A percentile compares a stretch with the other conserved stretches of the same genome.
phyloP scores from a whole-genome alignment of 2,329 filamentous ascomycete species.

The Penicillium nordicum region DNA sequence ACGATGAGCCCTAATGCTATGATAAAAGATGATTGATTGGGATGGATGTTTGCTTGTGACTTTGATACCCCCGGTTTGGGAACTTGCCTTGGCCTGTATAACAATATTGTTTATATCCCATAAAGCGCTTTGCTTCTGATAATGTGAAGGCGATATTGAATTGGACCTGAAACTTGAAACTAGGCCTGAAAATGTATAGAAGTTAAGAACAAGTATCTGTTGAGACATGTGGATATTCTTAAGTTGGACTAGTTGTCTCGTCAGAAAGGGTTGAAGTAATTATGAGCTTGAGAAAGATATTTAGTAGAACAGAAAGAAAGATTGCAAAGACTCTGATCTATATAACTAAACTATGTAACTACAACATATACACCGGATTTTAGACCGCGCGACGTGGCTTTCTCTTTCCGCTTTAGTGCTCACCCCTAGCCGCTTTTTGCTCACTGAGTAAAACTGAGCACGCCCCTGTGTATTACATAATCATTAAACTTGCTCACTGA shows the following conservation, averaged over 20 bases:
- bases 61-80: constrained; percentile 8
- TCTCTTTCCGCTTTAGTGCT: not conserved
- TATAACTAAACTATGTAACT: too few relatives aligned
- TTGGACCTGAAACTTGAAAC: not conserved
- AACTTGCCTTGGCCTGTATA: constrained; percentile 1
- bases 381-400: too few relatives aligned
- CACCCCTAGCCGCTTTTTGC: not conserved
- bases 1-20: not conserved
- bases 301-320: too few relatives aligned
- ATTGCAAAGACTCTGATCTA: too few relatives aligned
- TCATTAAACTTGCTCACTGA: not conserved
- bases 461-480: too few relatives aligned
- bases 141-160: not conserved
- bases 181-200: too few relatives aligned
- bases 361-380: too few relatives aligned
- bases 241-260: too few relatives aligned
- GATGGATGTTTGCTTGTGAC: constrained; percentile 1
- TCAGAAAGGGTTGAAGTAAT: too few relatives aligned
- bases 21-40: constrained; percentile 3
- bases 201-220: too few relatives aligned
- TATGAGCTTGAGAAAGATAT: too few relatives aligned
- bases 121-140: not conserved
- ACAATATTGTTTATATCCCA: not conserved
- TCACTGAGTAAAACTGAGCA: not conserved
- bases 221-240: too few relatives aligned